Evolutionary conservation across 495 filamentous ascomycete species (phyloP).

Genomic region (Penicillium pancosmium): DNA sequence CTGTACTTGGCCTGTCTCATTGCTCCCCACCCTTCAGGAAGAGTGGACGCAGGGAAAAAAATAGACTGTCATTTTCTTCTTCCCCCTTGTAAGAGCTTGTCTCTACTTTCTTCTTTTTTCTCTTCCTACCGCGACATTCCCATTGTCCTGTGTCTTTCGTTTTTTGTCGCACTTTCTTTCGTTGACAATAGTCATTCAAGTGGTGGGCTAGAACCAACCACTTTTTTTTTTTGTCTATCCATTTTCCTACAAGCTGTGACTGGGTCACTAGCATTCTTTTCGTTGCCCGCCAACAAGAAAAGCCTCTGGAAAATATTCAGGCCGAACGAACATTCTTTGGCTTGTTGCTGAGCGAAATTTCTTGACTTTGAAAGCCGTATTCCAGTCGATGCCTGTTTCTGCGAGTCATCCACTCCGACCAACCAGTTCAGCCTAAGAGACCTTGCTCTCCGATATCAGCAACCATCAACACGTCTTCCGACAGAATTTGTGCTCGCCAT

Average conservation of each 20-base stretch:
- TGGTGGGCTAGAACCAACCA: constrained; percentile 22
- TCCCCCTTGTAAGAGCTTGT: constrained; percentile 14
- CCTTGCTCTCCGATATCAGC: constrained; percentile 21
- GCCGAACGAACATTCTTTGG: constrained; percentile 21
- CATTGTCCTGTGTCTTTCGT: constrained; percentile 20
- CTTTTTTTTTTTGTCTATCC: constrained; percentile 15
- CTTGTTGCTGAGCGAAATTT: constrained; percentile 11
- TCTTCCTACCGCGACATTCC: constrained; percentile 6
- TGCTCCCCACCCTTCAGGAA: constrained; percentile 13
- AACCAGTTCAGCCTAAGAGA: constrained; percentile 23
- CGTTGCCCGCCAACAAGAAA: constrained; percentile 37
- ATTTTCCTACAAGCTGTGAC: constrained; percentile 26
- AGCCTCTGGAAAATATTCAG: constrained; percentile 13
- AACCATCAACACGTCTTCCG: constrained; percentile 10
- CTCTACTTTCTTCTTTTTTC: constrained; percentile 12
- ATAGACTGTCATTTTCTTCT: constrained; percentile 7
- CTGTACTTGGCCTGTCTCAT: constrained; percentile 25
- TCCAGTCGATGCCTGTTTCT: constrained; percentile 11
- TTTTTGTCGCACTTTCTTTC: constrained; percentile 21
- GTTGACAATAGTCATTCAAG: constrained; percentile 26
- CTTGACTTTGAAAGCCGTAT: constrained; percentile 3
- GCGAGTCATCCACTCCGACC: constrained; percentile 11
- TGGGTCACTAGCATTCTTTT: constrained; percentile 45
- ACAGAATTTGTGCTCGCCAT: constrained; percentile 3
- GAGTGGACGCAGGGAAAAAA: constrained; percentile 16